phyloP scores from a whole-genome alignment of 2,329 filamentous ascomycete genomes.

The Monosporascus sp. region DNA sequence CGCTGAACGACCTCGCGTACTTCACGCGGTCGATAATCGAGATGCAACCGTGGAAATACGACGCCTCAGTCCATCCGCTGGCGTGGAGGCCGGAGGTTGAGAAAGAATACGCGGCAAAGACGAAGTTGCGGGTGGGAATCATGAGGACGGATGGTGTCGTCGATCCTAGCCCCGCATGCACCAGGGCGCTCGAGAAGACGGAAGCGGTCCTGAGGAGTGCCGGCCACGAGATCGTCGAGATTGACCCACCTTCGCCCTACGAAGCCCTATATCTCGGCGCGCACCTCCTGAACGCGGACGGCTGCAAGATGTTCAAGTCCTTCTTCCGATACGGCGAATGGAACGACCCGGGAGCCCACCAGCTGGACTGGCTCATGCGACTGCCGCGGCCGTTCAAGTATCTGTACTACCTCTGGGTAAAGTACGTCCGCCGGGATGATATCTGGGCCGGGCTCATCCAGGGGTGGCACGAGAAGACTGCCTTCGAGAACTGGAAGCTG shows the following conservation, averaged over 20 bases:
- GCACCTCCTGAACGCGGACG: constrained; percentile 78
- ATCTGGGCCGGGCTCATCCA: constrained; percentile 75
- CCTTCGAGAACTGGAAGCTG: constrained; percentile 76
- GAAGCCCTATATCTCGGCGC: constrained; percentile 72
- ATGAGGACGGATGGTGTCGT: constrained; percentile 78
- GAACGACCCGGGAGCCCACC: constrained; percentile 70
- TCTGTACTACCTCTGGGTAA: constrained; percentile 85
- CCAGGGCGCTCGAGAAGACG: constrained; percentile 66
- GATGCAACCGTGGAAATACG: constrained; percentile 86
- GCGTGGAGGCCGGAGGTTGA: constrained; percentile 64
- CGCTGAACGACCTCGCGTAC: constrained; percentile 74
- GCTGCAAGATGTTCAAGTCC: constrained; percentile 71
- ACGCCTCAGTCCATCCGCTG: constrained; percentile 80
- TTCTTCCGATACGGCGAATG: constrained; percentile 74
- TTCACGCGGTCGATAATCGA: constrained; percentile 73
- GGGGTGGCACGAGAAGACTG: constrained; percentile 68
- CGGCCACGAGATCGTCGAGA: constrained; percentile 69
- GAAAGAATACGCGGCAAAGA: constrained; percentile 54
- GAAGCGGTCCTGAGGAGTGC: constrained; percentile 62
- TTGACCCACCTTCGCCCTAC: constrained; percentile 63
- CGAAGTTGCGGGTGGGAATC: constrained; percentile 66
- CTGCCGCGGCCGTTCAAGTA: constrained; percentile 72
- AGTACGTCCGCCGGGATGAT: constrained; percentile 69
- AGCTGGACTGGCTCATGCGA: constrained; percentile 69
- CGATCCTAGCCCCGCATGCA: constrained; percentile 79